Evolutionary conservation across 306 rosid species (phyloP), one percentile per base, ranked within the genome.

Genomic region (Calophaca sinica): DNA sequence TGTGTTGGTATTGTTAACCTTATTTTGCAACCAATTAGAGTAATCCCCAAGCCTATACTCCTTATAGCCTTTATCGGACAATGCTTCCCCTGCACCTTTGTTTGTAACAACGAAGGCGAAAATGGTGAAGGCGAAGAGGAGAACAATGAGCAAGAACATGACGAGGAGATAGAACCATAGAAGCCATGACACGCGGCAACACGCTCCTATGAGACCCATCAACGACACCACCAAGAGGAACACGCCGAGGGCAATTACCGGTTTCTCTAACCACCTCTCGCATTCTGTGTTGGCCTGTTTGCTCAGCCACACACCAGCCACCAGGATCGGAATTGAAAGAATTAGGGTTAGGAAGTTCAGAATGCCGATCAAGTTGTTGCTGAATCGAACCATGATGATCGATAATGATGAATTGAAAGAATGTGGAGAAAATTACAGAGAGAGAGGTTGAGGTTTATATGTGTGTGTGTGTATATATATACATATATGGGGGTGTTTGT

Each of bases 1-100:
- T 28, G 80, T 81, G 5, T 88, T 78, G 3, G 42, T 2, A 70
- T 68, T 71, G 20, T 57, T 84, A 11, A 93, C 98, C 63, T 89
- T 84, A 51, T 84, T 86, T 87, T 91, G 97, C 35, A 93, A 69
- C 98, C 96, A 93, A 61, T 87, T 73, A 0, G 98, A 93, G 80
- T 91, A 93, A 82, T 89, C 97, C 0, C 96, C 97, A 9, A 93
- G 96, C 73, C 68, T 65, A 54, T 93, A 93, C 82, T 93, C 93
- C 74, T 89, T 87, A 51, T 88, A 91, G 0, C 97, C 98, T 35
- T 33, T 77, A 0, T 8, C 29, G 0, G 96, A 85, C 6, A 88
- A 0, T 0, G 3, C 87, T 2, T 84, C 67, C 0, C 98, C 90
- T 0, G 96, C 97, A 2, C 96, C 93, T 28, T 81, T 85, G 76